Conservation (phyloP, 2,329 filamentous ascomycete species). For the Xenoacremonium recifei region DNA sequence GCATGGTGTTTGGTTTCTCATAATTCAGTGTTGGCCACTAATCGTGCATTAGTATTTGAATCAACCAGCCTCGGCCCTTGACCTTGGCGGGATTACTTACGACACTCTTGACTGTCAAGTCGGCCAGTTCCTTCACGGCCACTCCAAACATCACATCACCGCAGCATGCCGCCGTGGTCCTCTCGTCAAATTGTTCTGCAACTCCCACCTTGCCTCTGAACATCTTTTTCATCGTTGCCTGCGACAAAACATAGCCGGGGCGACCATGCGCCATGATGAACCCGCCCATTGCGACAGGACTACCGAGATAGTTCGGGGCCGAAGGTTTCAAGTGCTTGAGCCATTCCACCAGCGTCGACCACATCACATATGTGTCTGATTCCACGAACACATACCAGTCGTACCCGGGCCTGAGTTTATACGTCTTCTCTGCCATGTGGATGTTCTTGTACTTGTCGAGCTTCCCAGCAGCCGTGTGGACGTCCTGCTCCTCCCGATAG, state of each 20-base stretch:
- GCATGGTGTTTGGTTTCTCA: conserved; percentile 52
- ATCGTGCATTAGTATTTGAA: too few species aligned
- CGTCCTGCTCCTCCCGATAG: conserved; percentile 28
- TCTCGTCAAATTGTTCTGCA: conserved; percentile 45
- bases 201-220: conserved; percentile 43
- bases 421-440: conserved; percentile 57
- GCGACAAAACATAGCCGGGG: conserved; percentile 53
- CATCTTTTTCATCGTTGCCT: conserved; percentile 47
- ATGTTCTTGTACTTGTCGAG: conserved; percentile 64
- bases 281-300: conserved; percentile 40
- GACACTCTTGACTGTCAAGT: conserved; percentile 38
- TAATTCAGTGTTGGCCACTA: conserved; percentile 55
- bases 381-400: conserved; percentile 63
- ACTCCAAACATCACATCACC: conserved; percentile 51
- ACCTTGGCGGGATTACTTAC: conserved; percentile 31
- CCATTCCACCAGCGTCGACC: conserved; percentile 51
- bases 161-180: conserved; percentile 43
- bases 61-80: too few species aligned
- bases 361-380: conserved; percentile 57
- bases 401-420: conserved; percentile 45
- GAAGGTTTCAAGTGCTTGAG: conserved; percentile 41
- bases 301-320: conserved; percentile 50
- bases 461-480: conserved; percentile 43
- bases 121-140: conserved; percentile 44
- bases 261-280: conserved; percentile 55